phyloP scores from a whole-genome alignment of 306 rosid species.

The Potentilla sterilis region DNA sequence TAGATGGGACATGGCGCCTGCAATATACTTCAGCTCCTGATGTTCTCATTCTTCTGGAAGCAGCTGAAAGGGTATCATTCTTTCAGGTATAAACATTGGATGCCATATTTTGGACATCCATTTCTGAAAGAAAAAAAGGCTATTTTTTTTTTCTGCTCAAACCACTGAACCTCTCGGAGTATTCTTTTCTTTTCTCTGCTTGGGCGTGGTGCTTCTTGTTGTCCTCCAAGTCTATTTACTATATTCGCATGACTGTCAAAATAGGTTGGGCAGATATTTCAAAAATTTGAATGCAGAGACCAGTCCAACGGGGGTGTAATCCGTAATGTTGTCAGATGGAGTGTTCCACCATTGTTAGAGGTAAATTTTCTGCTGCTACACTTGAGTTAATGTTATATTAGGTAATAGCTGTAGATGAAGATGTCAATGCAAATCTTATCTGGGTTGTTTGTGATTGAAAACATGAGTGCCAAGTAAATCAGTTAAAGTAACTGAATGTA shows the following conservation, averaged over 20 bases:
- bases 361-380: conserved; percentile 35
- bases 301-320: conserved; percentile 56
- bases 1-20: conserved; percentile 94
- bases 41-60: conserved; percentile 81
- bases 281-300: conserved; percentile 77
- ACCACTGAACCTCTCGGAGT: conserved; percentile 3
- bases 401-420: background rate
- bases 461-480: background rate
- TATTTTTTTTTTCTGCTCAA: background rate
- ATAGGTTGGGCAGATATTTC: conserved; percentile 92
- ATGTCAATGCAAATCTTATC: background rate
- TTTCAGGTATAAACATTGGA: conserved; percentile 53
- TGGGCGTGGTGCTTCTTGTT: background rate
- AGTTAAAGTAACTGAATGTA: background rate
- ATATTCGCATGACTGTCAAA: conserved; percentile 22
- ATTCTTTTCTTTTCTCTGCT: background rate
- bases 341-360: conserved; percentile 80
- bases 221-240: conserved; percentile 3
- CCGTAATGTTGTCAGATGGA: conserved; percentile 83
- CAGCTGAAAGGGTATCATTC: conserved; percentile 82
- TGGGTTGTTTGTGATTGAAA: background rate
- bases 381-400: background rate
- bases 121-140: background rate
- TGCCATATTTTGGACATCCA: background rate
- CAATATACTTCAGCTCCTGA: conserved; percentile 91